phyloP scores from a whole-genome alignment of 148 eudicot genomes.

The Polygonum aviculare region DNA sequence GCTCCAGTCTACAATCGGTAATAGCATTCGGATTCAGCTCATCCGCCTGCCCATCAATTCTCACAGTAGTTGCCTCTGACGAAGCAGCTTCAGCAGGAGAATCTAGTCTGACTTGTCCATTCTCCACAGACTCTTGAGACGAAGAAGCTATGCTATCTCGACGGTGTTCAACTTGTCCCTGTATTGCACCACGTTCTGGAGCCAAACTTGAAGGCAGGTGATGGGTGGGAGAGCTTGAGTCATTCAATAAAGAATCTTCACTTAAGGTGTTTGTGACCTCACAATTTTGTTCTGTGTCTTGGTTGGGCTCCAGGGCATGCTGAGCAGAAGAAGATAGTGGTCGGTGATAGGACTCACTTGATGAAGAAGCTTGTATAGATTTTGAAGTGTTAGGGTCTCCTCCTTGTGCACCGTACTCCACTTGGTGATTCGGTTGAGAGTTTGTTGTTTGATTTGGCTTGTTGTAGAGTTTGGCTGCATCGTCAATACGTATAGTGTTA shows the following conservation, averaged over 20 bases:
- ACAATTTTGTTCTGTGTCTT: not conserved
- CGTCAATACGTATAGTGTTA: conserved; percentile 12
- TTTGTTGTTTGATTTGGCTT: conserved; percentile 12
- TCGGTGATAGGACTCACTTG: conserved; percentile 5
- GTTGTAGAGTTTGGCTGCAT: conserved; percentile 53
- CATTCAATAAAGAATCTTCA: conserved; percentile 13
- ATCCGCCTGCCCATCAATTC: not conserved
- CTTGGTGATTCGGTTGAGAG: not conserved
- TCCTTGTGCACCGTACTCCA: conserved; percentile 12
- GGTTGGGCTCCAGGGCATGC: not conserved
- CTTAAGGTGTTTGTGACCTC: conserved; percentile 4
- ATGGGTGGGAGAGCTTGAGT: conserved; percentile 14
- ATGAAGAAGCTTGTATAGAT: conserved; percentile 12
- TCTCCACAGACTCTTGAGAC: not conserved
- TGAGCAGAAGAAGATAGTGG: not conserved
- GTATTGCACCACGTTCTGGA: conserved; percentile 15
- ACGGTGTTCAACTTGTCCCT: conserved; percentile 12
- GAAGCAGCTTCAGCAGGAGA: not conserved
- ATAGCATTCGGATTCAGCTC: conserved; percentile 1
- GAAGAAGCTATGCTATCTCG: conserved; percentile 6
- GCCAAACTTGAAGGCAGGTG: conserved; percentile 18
- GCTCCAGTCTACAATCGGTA: conserved; percentile 13
- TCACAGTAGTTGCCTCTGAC: not conserved
- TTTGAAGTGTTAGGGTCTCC: conserved; percentile 29
- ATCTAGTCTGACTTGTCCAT: not conserved